Evolutionary conservation across 495 filamentous ascomycete genomes (phyloP), one percentile per base, ranked within the genome.

Genomic region (Podospora conica): DNA sequence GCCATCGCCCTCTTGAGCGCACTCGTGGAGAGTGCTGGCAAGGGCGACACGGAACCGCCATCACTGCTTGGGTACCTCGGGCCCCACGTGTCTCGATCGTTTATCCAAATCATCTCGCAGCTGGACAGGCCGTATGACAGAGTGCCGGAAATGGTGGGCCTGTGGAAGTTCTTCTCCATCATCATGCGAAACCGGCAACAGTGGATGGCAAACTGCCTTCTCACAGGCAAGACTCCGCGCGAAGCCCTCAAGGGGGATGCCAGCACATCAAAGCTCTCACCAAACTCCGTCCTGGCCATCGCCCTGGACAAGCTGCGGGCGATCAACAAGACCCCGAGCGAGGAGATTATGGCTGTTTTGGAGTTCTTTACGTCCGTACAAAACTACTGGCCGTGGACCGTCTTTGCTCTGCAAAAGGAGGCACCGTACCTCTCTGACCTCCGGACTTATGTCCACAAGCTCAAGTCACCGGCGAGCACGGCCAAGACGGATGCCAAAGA

Each of bases 341-440:
- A 81, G 65, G 84, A 88, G 55, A 81, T 86, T 20, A 78, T 94
- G 31, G 85, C 88, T 0, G 86, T 97, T 73, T 82, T 98, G 15
- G 87, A 93, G 67, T 97, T 97, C 73, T 86, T 98, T 31, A 86
- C 88, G 9, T 83, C 87, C 4, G 90, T 92, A 11, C 92, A 94
- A 75, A 93, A 96, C 75, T 88, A 89, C 70, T 97, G 92, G 93
- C 90, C 91, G 10, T 94, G 95, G 89, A 90, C 91, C 9, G 92
- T 93, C 63, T 86, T 88, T 31, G 85, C 88, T 31, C 76, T 96
- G 21, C 87, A 88, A 59, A 88, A 87, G 63, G 91, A 97, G 72
- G 77, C 83, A 25, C 78, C 77, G 8, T 96, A 96, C 68, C 82
- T 97, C 58, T 77, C 79, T 15, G 80, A 84, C 63, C 83, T 97